Conservation (phyloP, 345 rosid species). For the Acer negundo region DNA sequence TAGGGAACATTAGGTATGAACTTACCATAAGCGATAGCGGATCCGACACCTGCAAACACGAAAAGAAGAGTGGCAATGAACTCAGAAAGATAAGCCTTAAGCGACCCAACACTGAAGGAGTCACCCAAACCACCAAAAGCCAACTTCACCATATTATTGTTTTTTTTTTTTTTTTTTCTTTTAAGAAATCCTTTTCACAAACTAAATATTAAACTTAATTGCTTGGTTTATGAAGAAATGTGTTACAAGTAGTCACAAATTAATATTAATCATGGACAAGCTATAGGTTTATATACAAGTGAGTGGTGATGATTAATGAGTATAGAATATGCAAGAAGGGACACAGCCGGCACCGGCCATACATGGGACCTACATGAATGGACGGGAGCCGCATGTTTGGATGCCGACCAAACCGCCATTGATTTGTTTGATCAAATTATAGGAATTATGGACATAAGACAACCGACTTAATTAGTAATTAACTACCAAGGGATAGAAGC, state of each 20-base stretch:
- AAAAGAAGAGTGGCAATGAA: constrained; percentile 91
- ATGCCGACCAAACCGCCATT: constrained; percentile 54
- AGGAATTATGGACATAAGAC: constrained; percentile 48
- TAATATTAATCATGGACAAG: not conserved
- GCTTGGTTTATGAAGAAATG: not conserved
- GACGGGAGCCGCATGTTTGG: constrained; percentile 26
- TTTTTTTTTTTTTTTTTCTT: not conserved
- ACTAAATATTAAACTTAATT: no score
- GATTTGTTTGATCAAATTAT: constrained; percentile 21
- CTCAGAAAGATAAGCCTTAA: constrained; percentile 74
- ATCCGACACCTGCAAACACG: constrained; percentile 96
- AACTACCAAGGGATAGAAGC: constrained; percentile 9
- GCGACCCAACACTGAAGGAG: constrained; percentile 66
- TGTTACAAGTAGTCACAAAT: constrained; percentile 11
- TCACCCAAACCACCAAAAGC: constrained; percentile 74
- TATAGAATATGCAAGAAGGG: constrained; percentile 10
- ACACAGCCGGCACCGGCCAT: constrained; percentile 50
- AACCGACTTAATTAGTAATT: constrained; percentile 30
- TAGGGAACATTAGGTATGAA: not conserved
- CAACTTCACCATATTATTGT: constrained; percentile 66
- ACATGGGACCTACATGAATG: constrained; percentile 34
- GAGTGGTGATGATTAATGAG: not conserved
- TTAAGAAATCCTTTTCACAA: no score
- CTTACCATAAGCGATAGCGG: constrained; percentile 73
- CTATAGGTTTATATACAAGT: constrained; percentile 8